Evolutionary conservation across 805 yeast species (phyloP).

Genomic region (Saturnispora halmiae): DNA sequence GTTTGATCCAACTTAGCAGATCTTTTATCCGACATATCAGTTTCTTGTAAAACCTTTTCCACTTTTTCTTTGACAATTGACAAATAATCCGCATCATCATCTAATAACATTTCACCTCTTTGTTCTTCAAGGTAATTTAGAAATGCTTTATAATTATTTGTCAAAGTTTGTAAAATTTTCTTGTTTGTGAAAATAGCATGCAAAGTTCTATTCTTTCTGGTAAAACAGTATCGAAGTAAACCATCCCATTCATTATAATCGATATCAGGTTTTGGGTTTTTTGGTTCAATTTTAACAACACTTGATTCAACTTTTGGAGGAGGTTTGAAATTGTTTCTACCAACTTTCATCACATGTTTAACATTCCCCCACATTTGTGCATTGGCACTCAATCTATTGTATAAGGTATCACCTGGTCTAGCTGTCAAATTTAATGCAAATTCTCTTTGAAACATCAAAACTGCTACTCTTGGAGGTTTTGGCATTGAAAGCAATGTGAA

Average conservation of each 20-base stretch:
- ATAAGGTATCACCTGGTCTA: slow-evolving; percentile 90
- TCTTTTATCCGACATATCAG: slow-evolving; percentile 77
- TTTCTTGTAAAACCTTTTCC: slow-evolving; percentile 62
- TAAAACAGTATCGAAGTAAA: slow-evolving; percentile 79
- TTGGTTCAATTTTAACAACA: slow-evolving; percentile 88
- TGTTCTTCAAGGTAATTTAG: slow-evolving; percentile 42
- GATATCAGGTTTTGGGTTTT: slow-evolving; percentile 86
- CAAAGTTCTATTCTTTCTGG: slow-evolving; percentile 86
- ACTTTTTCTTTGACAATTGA: slow-evolving; percentile 59
- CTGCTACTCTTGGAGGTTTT: slow-evolving; percentile 87
- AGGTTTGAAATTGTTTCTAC: slow-evolving; percentile 91
- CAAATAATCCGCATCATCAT: slow-evolving; percentile 32
- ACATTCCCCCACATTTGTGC: slow-evolving; percentile 99
- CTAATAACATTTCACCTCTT: slow-evolving; percentile 40
- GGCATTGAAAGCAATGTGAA: slow-evolving; percentile 88
- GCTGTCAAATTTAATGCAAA: slow-evolving; percentile 91
- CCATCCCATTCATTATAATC: slow-evolving; percentile 98
- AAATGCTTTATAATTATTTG: slow-evolving; percentile 77
- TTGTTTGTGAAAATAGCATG: slow-evolving; percentile 85
- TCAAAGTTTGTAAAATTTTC: slow-evolving; percentile 72
- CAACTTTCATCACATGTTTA: slow-evolving; percentile 97
- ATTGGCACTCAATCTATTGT: slow-evolving; percentile 89
- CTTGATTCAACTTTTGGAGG: slow-evolving; percentile 98
- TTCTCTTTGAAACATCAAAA: slow-evolving; percentile 96
- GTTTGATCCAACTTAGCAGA: slow-evolving; percentile 93